Evolutionary conservation across 768 basidiomycete species (phyloP).

Genomic region (Lactarius evosmus): DNA sequence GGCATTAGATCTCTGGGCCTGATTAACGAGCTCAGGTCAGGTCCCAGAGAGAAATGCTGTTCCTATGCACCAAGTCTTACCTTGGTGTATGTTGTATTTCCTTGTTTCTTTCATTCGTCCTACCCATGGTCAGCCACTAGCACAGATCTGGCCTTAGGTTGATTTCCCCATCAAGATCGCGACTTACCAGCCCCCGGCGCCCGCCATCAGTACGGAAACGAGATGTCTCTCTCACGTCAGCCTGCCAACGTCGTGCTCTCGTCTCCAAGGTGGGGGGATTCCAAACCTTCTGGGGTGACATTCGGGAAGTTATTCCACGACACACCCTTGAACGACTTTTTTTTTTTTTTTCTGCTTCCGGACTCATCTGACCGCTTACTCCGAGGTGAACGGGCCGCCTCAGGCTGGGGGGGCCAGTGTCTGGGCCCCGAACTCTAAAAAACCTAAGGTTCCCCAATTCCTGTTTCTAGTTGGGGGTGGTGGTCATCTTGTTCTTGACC

Average conservation of each 20-base stretch:
- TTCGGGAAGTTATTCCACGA: slow-evolving; percentile 12
- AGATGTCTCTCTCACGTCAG: not conserved
- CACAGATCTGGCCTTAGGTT: slow-evolving; percentile 62
- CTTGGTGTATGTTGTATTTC: slow-evolving; percentile 24
- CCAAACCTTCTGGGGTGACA: slow-evolving; percentile 12
- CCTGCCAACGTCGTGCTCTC: not conserved
- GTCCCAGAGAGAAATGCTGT: slow-evolving; percentile 1
- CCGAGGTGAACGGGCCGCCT: slow-evolving; percentile 15
- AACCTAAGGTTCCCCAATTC: not conserved
- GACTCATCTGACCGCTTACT: slow-evolving; percentile 20
- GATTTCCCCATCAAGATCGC: slow-evolving; percentile 17
- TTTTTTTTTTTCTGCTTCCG: slow-evolving; percentile 3
- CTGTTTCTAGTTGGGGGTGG: slow-evolving; percentile 3
- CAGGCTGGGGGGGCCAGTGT: slow-evolving; percentile 2
- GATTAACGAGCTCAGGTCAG: slow-evolving; percentile 3
- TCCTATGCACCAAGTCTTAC: slow-evolving; percentile 17
- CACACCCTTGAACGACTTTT: slow-evolving; percentile 2
- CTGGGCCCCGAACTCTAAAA: slow-evolving; percentile 21
- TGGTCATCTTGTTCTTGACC: not conserved
- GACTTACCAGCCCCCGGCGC: slow-evolving; percentile 7
- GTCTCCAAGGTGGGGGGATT: slow-evolving; percentile 15
- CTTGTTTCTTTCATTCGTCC: slow-evolving; percentile 22
- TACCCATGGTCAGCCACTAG: slow-evolving; percentile 62
- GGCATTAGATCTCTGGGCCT: not conserved
- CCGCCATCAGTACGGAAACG: slow-evolving; percentile 8